A percentile compares a stretch with the other conserved stretches of the same genome.
phyloP scores from a whole-genome alignment of 2,329 filamentous ascomycete species.

The Cercospora canescens region DNA sequence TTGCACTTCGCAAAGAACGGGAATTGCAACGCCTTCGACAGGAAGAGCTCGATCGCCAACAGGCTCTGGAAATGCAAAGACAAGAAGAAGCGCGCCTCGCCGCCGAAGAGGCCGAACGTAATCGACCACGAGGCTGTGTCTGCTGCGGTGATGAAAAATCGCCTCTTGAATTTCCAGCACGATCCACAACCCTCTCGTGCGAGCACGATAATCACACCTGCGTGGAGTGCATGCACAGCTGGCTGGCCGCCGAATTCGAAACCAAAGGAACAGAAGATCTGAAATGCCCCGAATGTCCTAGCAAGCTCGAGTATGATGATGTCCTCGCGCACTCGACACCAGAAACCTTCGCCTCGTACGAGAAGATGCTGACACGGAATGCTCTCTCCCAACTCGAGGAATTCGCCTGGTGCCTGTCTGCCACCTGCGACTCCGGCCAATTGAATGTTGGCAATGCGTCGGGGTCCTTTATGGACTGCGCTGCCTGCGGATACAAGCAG shows the following conservation, averaged over 20 bases:
- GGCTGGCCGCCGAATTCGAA: conserved; percentile 41
- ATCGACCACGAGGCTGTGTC: conserved; percentile 32
- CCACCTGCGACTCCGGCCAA: conserved; percentile 55
- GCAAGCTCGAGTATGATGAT: conserved; percentile 45
- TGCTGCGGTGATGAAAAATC: conserved; percentile 38
- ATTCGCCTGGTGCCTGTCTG: conserved; percentile 55
- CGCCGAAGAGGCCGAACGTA: conserved; percentile 17
- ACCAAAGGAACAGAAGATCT: conserved; percentile 49
- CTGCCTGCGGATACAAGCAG: conserved; percentile 37
- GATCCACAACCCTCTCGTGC: conserved; percentile 37
- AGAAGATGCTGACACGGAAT: conserved; percentile 46
- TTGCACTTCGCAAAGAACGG: conserved; percentile 15
- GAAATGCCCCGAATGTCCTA: conserved; percentile 55
- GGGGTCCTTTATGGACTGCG: conserved; percentile 45
- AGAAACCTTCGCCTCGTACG: conserved; percentile 50
- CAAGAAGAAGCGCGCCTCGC: conserved; percentile 18
- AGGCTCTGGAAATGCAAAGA: conserved; percentile 9
- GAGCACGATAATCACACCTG: conserved; percentile 39
- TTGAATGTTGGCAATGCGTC: conserved; percentile 42
- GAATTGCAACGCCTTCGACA: conserved; percentile 3
- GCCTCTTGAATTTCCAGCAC: conserved; percentile 34
- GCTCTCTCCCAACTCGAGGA: conserved; percentile 46
- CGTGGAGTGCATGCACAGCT: conserved; percentile 39
- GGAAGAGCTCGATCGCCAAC: conserved; percentile 13
- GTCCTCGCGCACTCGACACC: conserved; percentile 49